These are phyloP conservation scores for Colletotrichum filicis DNA, from an alignment of 2,329 filamentous ascomycete species.

Conservation along the genomic window DNA sequence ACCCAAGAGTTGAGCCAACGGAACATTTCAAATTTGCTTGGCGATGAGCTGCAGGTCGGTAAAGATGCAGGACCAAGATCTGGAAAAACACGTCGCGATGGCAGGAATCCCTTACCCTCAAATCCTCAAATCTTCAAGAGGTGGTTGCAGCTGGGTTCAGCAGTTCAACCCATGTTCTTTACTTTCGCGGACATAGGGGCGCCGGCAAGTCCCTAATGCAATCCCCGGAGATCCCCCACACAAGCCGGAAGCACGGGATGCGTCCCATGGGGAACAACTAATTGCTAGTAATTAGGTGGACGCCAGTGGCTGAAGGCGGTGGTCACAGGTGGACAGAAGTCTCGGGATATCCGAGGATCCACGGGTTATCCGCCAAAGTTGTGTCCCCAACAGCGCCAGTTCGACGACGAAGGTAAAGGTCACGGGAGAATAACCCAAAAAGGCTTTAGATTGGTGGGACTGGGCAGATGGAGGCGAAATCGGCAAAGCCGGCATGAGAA, in stretches of 20 bases:
- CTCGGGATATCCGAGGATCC: not conserved
- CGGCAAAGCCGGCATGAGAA: constrained; percentile 10
- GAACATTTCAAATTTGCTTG: not conserved
- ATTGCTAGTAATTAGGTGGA: not conserved
- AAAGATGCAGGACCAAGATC: not conserved
- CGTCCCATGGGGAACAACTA: constrained; percentile 4
- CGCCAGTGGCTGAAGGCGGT: not conserved
- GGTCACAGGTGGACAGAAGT: constrained; percentile 12
- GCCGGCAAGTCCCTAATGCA: constrained; percentile 8
- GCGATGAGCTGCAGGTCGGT: not conserved
- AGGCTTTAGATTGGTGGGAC: not conserved
- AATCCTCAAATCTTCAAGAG: not conserved
- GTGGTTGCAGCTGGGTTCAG: not conserved
- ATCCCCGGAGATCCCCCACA: constrained; percentile 33
- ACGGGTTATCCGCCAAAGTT: not conserved
- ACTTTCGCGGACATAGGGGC: not conserved
- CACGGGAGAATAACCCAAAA: not conserved
- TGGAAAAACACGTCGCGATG: not conserved
- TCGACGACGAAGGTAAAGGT: not conserved
- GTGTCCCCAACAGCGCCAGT: not conserved
- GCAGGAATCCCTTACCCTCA: not conserved
- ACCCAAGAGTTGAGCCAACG: constrained; percentile 16
- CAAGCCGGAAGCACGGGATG: constrained; percentile 12
- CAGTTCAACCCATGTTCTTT: constrained; percentile 27
- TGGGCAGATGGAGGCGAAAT: not conserved